A percentile compares a stretch with the other conserved stretches of the same genome.
phyloP scores from a whole-genome alignment of 2,329 filamentous ascomycete genomes.

The Botryotinia narcissicola region DNA sequence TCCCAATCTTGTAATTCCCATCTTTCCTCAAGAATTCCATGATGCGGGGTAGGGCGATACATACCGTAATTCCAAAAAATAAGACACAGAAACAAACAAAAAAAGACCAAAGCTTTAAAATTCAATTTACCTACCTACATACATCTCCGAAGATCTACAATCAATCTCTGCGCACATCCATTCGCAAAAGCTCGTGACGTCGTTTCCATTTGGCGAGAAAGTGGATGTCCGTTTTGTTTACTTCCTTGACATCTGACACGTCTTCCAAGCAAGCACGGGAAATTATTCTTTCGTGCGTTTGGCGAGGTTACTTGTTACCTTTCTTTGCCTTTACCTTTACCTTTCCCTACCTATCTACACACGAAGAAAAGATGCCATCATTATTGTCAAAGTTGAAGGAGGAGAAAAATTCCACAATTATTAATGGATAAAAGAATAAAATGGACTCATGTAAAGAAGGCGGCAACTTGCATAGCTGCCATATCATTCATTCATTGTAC shows the following conservation, averaged over 20 bases:
- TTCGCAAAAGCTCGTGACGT: constrained; percentile 8
- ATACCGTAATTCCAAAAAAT: background rate
- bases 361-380: background rate
- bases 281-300: background rate
- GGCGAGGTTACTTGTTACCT: background rate
- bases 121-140: background rate
- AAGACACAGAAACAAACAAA: no score
- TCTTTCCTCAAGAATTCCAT: background rate
- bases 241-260: background rate
- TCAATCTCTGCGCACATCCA: background rate
- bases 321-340: no score
- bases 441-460: background rate
- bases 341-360: no score
- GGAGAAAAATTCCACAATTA: background rate
- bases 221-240: constrained; percentile 11
- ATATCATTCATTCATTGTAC: background rate
- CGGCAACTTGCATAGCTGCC: constrained; percentile 12
- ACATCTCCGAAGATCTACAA: background rate
- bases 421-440: background rate
- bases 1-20: background rate
- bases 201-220: constrained; percentile 13
- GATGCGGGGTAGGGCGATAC: background rate
- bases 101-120: background rate
- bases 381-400: background rate
- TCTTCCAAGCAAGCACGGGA: background rate